These are phyloP conservation scores for Diaporthe vaccinii DNA, from an alignment of 2,329 filamentous ascomycete species.

Conservation along the genomic window DNA sequence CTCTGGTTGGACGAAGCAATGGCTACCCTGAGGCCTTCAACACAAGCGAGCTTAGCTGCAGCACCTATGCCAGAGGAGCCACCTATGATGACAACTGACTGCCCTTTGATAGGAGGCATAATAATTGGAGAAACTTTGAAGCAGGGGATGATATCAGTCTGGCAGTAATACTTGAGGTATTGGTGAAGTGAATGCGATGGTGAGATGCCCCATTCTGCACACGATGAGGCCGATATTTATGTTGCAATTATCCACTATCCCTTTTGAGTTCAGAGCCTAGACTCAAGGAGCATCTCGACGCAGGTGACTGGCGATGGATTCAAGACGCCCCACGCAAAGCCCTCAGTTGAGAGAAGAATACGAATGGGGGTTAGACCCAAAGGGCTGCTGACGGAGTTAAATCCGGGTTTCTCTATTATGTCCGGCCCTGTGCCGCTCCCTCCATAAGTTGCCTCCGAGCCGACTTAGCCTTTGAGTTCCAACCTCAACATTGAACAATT, in stretches of 20 bases:
- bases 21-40: slow-evolving; percentile 30
- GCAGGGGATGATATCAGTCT: background rate
- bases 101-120: slow-evolving; percentile 36
- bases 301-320: background rate
- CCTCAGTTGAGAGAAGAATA: background rate
- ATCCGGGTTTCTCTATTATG: background rate
- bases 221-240: background rate
- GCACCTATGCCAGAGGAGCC: slow-evolving; percentile 39
- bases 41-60: slow-evolving; percentile 35
- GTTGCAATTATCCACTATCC: too few species aligned
- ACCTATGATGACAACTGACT: slow-evolving; percentile 33
- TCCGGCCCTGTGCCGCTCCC: background rate
- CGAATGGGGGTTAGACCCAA: slow-evolving; percentile 26
- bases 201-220: background rate
- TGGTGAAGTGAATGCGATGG: background rate
- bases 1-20: slow-evolving; percentile 34
- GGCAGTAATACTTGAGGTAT: background rate
- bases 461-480: background rate
- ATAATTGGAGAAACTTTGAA: background rate
- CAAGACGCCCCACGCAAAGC: background rate
- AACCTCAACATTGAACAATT: background rate
- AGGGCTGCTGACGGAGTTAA: slow-evolving; percentile 1
- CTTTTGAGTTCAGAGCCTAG: too few species aligned
- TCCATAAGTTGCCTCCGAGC: too few species aligned
- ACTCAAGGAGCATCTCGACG: background rate